Percentiles rank a stretch among this genome's conserved stretches.
Conservation (phyloP, 2,329 filamentous ascomycete genomes). For the Neopestalotiopsis rosae region DNA sequence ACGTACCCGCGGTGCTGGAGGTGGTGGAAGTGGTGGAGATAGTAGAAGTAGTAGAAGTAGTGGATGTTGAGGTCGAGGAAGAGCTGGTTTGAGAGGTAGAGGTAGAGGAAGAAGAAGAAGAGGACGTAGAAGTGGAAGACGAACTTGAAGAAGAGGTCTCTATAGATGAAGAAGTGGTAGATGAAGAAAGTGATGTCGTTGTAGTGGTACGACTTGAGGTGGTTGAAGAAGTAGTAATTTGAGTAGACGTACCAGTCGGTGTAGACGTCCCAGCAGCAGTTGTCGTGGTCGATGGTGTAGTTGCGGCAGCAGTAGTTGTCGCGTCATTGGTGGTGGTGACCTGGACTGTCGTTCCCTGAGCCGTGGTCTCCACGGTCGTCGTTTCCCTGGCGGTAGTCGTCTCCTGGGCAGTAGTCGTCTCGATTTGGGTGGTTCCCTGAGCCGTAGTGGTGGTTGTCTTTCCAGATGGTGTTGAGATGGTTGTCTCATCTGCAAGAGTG, state of each 20-base stretch:
- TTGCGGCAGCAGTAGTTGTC: slow-evolving; percentile 18
- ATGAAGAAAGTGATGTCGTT: slow-evolving; percentile 24
- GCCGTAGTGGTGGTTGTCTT: slow-evolving; percentile 10
- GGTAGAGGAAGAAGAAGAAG: neutral
- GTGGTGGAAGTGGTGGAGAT: neutral
- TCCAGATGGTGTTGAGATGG: neutral
- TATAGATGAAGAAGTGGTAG: slow-evolving; percentile 21
- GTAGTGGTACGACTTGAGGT: slow-evolving; percentile 23
- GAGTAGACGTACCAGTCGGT: slow-evolving; percentile 36
- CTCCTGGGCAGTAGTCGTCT: slow-evolving; percentile 13
- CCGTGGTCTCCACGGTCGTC: slow-evolving; percentile 11
- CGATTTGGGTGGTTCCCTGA: neutral
- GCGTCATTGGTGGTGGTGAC: neutral
- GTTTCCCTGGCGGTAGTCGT: slow-evolving; percentile 23
- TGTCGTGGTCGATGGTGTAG: neutral
- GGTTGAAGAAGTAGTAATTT: slow-evolving; percentile 15
- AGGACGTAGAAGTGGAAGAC: slow-evolving; percentile 5
- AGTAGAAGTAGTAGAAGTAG: slow-evolving; percentile 18
- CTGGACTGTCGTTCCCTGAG: neutral
- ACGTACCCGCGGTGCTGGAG: slow-evolving; percentile 19
- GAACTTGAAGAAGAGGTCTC: slow-evolving; percentile 18
- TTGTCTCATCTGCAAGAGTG: neutral
- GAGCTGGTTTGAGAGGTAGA: neutral
- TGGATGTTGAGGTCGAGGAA: slow-evolving; percentile 19
- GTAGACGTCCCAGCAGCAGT: slow-evolving; percentile 28